Conservation (phyloP, 108 stramenopile genomes). For the Asterionellopsis glacialis region DNA sequence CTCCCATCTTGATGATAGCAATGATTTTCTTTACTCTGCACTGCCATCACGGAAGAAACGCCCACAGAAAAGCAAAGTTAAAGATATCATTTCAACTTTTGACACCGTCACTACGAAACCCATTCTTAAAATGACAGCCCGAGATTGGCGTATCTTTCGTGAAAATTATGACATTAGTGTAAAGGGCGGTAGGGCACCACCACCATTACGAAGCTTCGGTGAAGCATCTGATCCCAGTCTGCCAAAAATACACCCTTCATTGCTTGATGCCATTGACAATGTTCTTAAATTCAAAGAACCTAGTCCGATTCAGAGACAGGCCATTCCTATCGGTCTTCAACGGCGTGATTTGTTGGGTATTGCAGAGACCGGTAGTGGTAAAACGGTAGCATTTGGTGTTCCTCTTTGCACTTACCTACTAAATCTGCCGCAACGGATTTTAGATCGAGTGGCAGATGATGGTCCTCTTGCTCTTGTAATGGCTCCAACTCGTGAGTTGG, state of each 20-base stretch:
- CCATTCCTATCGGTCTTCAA: constrained; percentile 93
- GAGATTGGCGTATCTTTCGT: constrained; percentile 98
- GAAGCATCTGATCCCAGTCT: constrained; percentile 41
- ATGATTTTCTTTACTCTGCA: constrained; percentile 80
- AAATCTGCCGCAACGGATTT: constrained; percentile 45
- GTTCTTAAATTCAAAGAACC: constrained; percentile 82
- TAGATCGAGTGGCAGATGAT: constrained; percentile 68
- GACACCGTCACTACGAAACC: constrained; percentile 69
- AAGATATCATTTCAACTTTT: constrained; percentile 14
- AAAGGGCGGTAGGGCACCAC: constrained; percentile 88
- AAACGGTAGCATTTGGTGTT: constrained; percentile 91
- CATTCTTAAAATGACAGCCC: constrained; percentile 80
- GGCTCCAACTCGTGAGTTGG: constrained; percentile 96
- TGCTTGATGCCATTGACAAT: constrained; percentile 71
- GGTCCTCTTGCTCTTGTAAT: constrained; percentile 94
- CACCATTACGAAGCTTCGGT: constrained; percentile 78
- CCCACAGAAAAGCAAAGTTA: constrained; percentile 32
- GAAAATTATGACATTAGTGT: constrained; percentile 97
- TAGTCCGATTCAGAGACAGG: constrained; percentile 93
- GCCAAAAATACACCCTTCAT: constrained; percentile 46
- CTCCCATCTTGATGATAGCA: constrained; percentile 24
- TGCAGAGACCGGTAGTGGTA: constrained; percentile 96
- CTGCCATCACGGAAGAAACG: constrained; percentile 21
- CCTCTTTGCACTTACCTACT: constrained; percentile 86
- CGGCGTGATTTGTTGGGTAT: constrained; percentile 95